Percentiles rank a stretch among this genome's conserved stretches.
Conservation (phyloP, 192 early-diverging fungal genomes). For the Dispira simplex region DNA sequence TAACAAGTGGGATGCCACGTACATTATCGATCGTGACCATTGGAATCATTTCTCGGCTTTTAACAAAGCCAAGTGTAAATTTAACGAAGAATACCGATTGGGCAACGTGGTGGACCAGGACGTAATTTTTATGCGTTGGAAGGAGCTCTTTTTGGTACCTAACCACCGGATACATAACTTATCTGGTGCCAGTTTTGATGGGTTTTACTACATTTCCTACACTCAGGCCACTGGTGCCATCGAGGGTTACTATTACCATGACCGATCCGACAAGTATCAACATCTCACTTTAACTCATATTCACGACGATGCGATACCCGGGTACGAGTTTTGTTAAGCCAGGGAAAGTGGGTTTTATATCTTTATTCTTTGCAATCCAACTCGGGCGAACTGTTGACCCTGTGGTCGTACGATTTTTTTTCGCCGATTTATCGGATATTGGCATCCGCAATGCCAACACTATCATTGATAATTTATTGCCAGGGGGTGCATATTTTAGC, state of each 20-base stretch:
- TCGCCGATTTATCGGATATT: too few relatives aligned
- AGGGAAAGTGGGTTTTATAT: too few relatives aligned
- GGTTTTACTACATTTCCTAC: constrained; percentile 68
- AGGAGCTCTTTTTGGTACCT: constrained; percentile 73
- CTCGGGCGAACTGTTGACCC: too few relatives aligned
- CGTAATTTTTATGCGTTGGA: constrained; percentile 74
- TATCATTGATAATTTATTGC: too few relatives aligned
- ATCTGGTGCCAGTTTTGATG: constrained; percentile 64
- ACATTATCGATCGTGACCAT: constrained; percentile 47
- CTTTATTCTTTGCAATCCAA: too few relatives aligned
- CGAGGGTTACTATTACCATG: constrained; percentile 47
- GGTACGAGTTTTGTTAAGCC: background rate
- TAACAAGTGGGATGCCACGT: constrained; percentile 58
- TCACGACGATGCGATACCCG: background rate
- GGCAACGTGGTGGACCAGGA: constrained; percentile 31
- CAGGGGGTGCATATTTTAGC: too few relatives aligned
- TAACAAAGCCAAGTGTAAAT: constrained; percentile 11
- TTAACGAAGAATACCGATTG: background rate
- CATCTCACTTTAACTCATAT: constrained; percentile 14
- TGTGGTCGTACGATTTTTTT: too few relatives aligned
- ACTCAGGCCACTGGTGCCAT: constrained; percentile 41
- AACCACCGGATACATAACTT: constrained; percentile 57
- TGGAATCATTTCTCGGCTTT: constrained; percentile 24
- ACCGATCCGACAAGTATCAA: constrained; percentile 29
- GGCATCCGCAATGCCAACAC: too few relatives aligned